Base-by-base conservation (phyloP, 208 protist genomes). In the Cochliopodium minus region DNA sequence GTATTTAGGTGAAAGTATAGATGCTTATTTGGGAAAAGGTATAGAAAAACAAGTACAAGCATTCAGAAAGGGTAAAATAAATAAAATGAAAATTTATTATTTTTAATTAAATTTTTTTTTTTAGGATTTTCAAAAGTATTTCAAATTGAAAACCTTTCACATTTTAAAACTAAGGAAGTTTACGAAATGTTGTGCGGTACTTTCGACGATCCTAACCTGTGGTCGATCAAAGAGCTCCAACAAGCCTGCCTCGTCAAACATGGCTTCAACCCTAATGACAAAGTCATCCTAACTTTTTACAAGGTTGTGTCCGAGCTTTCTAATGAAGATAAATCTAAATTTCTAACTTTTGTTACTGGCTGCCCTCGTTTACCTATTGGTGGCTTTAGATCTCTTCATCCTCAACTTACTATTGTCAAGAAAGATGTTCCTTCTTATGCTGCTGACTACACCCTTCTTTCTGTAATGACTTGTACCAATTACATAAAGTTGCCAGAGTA, bases 381-480 rank as follows among this genome's bases (percentile, higher is more conserved):
- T 13, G 82, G 84, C 0, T 70, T 90, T 26, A 58, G 59, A 0
- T 76, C 65, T 25, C 58, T 88, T 28, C 72, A 65, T 4, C 84
- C 84, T 17, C 67, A 73, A 45, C 69, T 90, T 34, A 90, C 84
- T 25, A 80, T 90, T 64, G 84, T 90, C 38, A 71, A 79, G 26
- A 90, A 90, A 58, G 57, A 80, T 0, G 71, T 23, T 1, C 7
- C 49, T 15, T 17, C 38, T 42, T n/a, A n/a, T n/a, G n/a, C n/a
- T n/a, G n/a, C n/a, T n/a, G 58, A 49, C 20, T 75, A 86, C 23
- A 71, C 78, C 59, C 73, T 90, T 15, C 84, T 82, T 1, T 82
- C 72, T 2, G 82, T 80, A 22, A 90, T 90, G 84, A 90, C 84
- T 25, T 90, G 84, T 51, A 79, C 86, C 52, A 88, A 90, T 65